Percentiles rank a stretch among this genome's conserved stretches.
These are phyloP conservation scores for Plasmodium gallinaceum DNA, from an alignment of 169 alveolate genomes.

Conservation along the genomic window DNA sequence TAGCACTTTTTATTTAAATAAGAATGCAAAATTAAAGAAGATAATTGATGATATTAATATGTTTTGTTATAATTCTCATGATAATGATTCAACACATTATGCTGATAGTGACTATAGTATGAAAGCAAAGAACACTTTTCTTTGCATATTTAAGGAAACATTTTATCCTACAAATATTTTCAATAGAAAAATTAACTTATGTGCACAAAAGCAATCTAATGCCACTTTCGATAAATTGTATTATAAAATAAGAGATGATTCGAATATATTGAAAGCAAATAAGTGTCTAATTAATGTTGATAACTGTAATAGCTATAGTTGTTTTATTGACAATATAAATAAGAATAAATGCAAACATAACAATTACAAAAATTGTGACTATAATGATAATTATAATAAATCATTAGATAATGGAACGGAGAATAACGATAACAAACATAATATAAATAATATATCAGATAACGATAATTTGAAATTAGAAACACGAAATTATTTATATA, in stretches of 20 bases:
- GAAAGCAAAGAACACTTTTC: constrained; percentile 27
- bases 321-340: not conserved
- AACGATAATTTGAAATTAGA: not conserved
- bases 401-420: not conserved
- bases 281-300: not conserved
- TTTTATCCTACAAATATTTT: not conserved
- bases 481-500: not conserved
- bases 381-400: not conserved
- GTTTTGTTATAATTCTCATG: not conserved
- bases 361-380: not conserved
- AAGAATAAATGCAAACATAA: not conserved
- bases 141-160: constrained; percentile 5
- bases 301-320: not conserved
- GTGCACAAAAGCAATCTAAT: not conserved
- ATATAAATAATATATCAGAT: not conserved
- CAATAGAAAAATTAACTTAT: not conserved
- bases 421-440: not conserved
- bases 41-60: not conserved
- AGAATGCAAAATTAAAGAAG: too few relatives aligned
- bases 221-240: not conserved
- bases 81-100: too few relatives aligned
- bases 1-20: too few relatives aligned
- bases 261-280: not conserved
- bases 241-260: not conserved
- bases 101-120: not conserved